Conservation (phyloP, 2,329 filamentous ascomycete genomes). For the Fusarium sp. region DNA sequence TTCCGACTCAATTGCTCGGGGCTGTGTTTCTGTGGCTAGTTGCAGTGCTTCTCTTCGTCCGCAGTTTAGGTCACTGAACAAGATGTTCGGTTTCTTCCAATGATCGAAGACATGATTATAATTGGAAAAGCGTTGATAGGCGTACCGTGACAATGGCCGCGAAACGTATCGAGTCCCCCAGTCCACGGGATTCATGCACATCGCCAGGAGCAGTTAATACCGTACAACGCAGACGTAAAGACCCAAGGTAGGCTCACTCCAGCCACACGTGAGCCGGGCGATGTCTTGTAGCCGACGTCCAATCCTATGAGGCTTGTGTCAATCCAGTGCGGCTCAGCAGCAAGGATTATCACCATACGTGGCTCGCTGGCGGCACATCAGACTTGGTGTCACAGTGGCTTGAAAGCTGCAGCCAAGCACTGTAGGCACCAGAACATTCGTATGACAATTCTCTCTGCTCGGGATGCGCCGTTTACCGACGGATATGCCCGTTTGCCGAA, state of each 20-base stretch:
- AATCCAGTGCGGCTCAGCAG: background rate
- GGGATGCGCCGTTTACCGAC: background rate
- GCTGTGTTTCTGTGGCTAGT: background rate
- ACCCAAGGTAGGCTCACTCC: background rate
- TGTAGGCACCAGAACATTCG: background rate
- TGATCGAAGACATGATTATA: background rate
- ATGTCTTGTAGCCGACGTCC: background rate
- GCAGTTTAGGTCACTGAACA: background rate
- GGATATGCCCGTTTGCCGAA: background rate
- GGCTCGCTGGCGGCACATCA: background rate
- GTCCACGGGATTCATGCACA: background rate
- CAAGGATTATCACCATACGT: background rate
- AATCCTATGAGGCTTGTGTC: background rate
- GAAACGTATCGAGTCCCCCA: background rate
- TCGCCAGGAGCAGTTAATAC: background rate
- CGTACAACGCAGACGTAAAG: background rate
- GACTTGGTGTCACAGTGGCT: background rate
- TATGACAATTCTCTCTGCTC: background rate
- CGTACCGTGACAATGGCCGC: background rate
- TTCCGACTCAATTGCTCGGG: too few species aligned
- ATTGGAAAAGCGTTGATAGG: background rate
- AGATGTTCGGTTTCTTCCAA: background rate
- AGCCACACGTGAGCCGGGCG: background rate
- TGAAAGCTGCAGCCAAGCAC: background rate
- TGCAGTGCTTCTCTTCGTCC: background rate